These are phyloP conservation scores for Globisporangium viniferum DNA, from an alignment of 352 stramenopile species.

Conservation along the genomic window DNA sequence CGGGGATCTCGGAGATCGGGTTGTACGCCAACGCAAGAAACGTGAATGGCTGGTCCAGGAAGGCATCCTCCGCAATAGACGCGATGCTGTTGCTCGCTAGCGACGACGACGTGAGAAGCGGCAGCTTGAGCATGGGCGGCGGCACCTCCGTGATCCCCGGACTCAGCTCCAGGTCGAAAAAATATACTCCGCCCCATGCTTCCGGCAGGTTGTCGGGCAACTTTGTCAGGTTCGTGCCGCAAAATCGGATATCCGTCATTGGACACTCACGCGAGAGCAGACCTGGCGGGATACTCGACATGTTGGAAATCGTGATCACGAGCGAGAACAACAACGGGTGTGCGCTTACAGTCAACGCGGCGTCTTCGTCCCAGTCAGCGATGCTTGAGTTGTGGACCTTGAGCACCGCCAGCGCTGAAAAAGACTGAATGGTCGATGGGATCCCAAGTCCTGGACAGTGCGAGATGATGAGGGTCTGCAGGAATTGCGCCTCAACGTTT, in stretches of 20 bases:
- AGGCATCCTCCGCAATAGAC: not conserved
- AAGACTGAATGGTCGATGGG: not conserved
- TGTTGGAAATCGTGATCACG: constrained; percentile 1
- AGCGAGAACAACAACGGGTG: constrained; percentile 3
- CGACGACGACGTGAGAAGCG: too few species aligned
- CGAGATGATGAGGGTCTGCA: constrained; percentile 5
- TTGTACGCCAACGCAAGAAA: not conserved
- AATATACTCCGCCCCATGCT: constrained; percentile 1
- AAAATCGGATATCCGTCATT: constrained; percentile 6
- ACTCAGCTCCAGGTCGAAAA: constrained; percentile 6
- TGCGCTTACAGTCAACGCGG: constrained; percentile 1
- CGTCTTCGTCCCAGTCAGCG: constrained; percentile 1
- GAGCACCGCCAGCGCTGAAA: constrained; percentile 3
- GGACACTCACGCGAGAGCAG: constrained; percentile 2
- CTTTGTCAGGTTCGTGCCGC: constrained; percentile 9
- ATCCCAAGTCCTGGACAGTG: constrained; percentile 7
- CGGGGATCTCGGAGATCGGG: not conserved
- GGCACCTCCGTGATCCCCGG: not conserved
- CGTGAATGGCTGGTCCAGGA: not conserved
- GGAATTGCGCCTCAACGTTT: not conserved
- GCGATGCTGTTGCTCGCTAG: too few species aligned
- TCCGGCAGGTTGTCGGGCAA: constrained; percentile 5
- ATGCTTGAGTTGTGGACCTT: constrained; percentile 15
- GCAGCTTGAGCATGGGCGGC: too few species aligned
- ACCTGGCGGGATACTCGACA: constrained; percentile 11